Evolutionary conservation across 257 asterid species (phyloP), one percentile per base, ranked within the genome.

Genomic region (Penstemon barbatus): DNA sequence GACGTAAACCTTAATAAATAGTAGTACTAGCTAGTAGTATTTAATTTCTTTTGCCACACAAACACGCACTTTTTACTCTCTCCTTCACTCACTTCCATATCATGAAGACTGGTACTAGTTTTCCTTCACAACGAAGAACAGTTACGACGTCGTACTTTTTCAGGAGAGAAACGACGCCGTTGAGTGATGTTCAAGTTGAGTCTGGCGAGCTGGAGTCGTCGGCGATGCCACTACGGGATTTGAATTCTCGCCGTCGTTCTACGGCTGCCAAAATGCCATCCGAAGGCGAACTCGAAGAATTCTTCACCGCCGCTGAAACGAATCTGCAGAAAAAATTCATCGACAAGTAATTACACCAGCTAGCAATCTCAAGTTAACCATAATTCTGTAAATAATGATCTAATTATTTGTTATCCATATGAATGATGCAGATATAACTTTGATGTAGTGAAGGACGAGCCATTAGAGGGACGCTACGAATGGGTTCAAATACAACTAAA

Each of bases 281-380:
- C 0, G 84, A 64, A n/a, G 87, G 71, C 57, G 95, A 91, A 46
- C 74, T 89, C 15, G 96, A 87, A 19, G 87, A 75, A 39, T 89
- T 89, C 77, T 91, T 91, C 59, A 74, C 85, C 57, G 80, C 78
- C 1, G 93, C 90, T 25, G 93, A 91, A 70, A 83, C 73, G 48
- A 74, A 77, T 4, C 58, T 82, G 65, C 86, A 75, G 19, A 68
- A 80, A 71, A 65, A 73, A 61, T 87, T 87, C 79, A 67, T 79
- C 0, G 74, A 78, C 43, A 89, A 79, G 97, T 91, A 85, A 44
- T 12, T 9, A 13, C 10, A 25, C 33, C 33, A 25, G 2, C 33
- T 1, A 25, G 2, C 33, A 25, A 25, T 25, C 2, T 12, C 25
- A 18, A 57, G 13, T 10, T 10, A 11, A 7, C 62, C 58, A 48